These are phyloP conservation scores for Rhamnella rubrinervis DNA, from an alignment of 331 rosid genomes.

Conservation along the genomic window DNA sequence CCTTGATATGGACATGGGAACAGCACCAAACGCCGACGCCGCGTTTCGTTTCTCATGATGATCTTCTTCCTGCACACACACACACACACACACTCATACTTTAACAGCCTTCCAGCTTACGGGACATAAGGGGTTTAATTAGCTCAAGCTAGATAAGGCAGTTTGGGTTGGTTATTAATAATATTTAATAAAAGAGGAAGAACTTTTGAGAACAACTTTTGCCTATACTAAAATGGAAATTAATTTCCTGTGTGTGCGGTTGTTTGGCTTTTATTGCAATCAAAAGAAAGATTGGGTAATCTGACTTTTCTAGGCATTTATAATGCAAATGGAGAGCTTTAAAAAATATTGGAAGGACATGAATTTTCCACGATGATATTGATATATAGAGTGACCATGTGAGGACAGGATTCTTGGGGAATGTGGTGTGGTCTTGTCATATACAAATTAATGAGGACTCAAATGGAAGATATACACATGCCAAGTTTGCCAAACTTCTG, in stretches of 20 bases:
- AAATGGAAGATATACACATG: too few species aligned
- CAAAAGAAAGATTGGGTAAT: slow-evolving; percentile 36
- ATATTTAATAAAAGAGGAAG: too few species aligned
- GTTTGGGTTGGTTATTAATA: background rate
- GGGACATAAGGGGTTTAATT: background rate
- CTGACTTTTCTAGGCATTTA: slow-evolving; percentile 1
- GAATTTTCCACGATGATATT: too few species aligned
- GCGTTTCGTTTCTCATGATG: slow-evolving; percentile 9
- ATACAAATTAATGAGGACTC: too few species aligned
- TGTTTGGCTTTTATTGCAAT: slow-evolving; percentile 21
- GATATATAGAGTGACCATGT: too few species aligned
- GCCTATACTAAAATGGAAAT: background rate
- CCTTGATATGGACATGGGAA: slow-evolving; percentile 32
- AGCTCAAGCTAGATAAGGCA: background rate
- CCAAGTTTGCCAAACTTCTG: too few species aligned
- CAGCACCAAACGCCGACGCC: slow-evolving; percentile 10
- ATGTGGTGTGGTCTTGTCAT: too few species aligned
- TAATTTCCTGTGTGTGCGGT: slow-evolving; percentile 15
- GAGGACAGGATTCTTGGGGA: too few species aligned
- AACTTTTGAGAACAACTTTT: too few species aligned
- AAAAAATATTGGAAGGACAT: too few species aligned
- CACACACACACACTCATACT: background rate
- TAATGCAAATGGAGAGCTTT: too few species aligned
- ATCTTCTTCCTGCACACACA: background rate
- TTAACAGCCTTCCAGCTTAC: background rate